Evolutionary conservation across 2,329 filamentous ascomycete genomes (phyloP).

Genomic region (Whalleya microplaca): DNA sequence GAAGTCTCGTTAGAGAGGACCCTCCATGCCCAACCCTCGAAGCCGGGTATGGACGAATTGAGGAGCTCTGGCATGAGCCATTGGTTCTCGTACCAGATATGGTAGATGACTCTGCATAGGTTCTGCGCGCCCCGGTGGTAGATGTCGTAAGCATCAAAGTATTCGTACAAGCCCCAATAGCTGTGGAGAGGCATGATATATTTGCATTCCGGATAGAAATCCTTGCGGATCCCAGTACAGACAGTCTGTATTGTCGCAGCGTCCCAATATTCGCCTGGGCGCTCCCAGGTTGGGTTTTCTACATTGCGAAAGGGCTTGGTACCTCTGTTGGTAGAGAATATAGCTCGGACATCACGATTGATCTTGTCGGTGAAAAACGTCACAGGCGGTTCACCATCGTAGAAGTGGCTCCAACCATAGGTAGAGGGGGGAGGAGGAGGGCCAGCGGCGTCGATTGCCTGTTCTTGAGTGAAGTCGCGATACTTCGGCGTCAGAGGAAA

Average conservation of each 20-base stretch:
- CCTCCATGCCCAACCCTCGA: conserved; percentile 24
- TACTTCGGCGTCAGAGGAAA: conserved; percentile 19
- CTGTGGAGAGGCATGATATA: conserved; percentile 20
- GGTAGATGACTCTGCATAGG: conserved; percentile 50
- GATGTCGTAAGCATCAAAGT: conserved; percentile 53
- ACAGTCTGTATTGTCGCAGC: conserved; percentile 39
- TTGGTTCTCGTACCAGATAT: conserved; percentile 46
- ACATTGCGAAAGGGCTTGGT: conserved; percentile 35
- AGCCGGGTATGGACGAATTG: conserved; percentile 25
- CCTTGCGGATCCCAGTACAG: conserved; percentile 21
- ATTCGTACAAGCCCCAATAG: conserved; percentile 50
- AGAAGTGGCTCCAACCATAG: conserved; percentile 8
- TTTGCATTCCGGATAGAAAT: conserved; percentile 15
- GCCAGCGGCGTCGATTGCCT: conserved; percentile 24
- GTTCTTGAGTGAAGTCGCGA: conserved; percentile 11
- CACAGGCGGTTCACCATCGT: conserved; percentile 22
- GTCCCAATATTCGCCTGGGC: conserved; percentile 42
- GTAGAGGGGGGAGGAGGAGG: conserved; percentile 3
- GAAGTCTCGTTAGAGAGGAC: conserved; percentile 10
- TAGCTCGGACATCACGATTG: conserved; percentile 26
- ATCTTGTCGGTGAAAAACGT: conserved; percentile 25
- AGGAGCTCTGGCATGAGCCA: conserved; percentile 36
- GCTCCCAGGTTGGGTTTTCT: conserved; percentile 34
- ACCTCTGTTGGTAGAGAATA: conserved; percentile 46
- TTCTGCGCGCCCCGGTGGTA: conserved; percentile 53